A percentile compares a stretch with the other conserved stretches of the same genome.
Evolutionary conservation across 2,329 filamentous ascomycete species (phyloP).

Genomic region (Colletotrichum godetiae): DNA sequence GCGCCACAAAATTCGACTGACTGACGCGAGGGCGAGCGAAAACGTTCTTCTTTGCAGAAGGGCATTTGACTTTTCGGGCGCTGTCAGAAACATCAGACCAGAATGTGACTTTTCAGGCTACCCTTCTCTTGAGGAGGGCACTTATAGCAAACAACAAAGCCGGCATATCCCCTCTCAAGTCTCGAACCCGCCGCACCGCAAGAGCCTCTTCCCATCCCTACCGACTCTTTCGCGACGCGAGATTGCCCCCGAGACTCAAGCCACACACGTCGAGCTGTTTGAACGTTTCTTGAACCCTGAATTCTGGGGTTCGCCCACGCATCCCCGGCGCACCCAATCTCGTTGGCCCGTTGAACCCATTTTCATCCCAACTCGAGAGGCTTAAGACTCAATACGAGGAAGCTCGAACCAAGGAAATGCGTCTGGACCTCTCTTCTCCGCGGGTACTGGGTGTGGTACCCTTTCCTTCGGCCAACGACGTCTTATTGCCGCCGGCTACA

Average conservation of each 20-base stretch:
- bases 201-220: not conserved
- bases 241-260: not conserved
- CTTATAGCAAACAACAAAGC: not conserved
- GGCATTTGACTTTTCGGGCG: no score
- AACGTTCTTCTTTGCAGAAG: not conserved
- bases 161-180: not conserved
- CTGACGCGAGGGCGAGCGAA: not conserved
- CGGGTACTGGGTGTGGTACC: not conserved
- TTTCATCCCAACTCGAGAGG: not conserved
- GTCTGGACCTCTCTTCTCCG: not conserved
- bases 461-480: not conserved
- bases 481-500: not conserved
- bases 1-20: not conserved
- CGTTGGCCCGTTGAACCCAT: not conserved
- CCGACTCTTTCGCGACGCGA: slow-evolving; percentile 22
- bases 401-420: not conserved
- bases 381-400: not conserved
- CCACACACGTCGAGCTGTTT: slow-evolving; percentile 18
- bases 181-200: not conserved
- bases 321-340: not conserved
- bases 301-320: not conserved
- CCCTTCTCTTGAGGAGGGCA: not conserved
- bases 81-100: not conserved
- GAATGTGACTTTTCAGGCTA: not conserved
- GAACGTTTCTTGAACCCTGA: slow-evolving; percentile 24